Evolutionary conservation across 106 monocot species (phyloP), one percentile per base, ranked within the genome.

Genomic region (Amphibolis antarctica): DNA sequence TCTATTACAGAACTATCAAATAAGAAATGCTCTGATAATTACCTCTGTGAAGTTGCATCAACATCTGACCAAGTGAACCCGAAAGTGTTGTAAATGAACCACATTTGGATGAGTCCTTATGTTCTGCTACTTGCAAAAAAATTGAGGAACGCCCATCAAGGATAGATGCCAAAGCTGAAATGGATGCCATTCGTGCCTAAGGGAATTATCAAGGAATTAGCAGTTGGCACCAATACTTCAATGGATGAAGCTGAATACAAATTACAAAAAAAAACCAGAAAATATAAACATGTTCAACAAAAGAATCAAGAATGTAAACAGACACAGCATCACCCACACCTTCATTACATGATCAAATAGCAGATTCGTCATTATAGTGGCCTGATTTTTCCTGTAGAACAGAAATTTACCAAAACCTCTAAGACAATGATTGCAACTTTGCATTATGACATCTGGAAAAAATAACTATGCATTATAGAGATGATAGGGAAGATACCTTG

Each of bases 11-110:
- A 36, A 36, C 36, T 4, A 36, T 4, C 4, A 36, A 36, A 7
- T 2, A 2, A 36, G 36, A 36, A 36, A 2, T 36, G n/a, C 36
- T 36, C 7, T 36, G 4, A 2, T 26, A 20, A 45, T 13, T 75
- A 94, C 96, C 96, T 82, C 74, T 90, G 60, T 96, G 96, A 63
- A 96, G 66, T 59, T 96, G 89, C 86, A 90, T 79, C 48, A 96
- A 62, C 36, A 86, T 86, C 70, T 78, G 81, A 22, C 96, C 96
- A 55, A 96, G 82, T 20, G 89, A 96, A 55, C 75, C 76, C 45
- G 96, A 96, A 50, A 96, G 77, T 46, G 96, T 86, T 15, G 86
- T 90, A 70, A 89, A 96, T 78, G 96, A 82, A 27, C 83, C 83
- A 76, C 70, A 65, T 70, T 75, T 96, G 26, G 46, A 58, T 55